Conservation (phyloP, 495 filamentous ascomycete genomes). For the Sporormia fimetaria region DNA sequence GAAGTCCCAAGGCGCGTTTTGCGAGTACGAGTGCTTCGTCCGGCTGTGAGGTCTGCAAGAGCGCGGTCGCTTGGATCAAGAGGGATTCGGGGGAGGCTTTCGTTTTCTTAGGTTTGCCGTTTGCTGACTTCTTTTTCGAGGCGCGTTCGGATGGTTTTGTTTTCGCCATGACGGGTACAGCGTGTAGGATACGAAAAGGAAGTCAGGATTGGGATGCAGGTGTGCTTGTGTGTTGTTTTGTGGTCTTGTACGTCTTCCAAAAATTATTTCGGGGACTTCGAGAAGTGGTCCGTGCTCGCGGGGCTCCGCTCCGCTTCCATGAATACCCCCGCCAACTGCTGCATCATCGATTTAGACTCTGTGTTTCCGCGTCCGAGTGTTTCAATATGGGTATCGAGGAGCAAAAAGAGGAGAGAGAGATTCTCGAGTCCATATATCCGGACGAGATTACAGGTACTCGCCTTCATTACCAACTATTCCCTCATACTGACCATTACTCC, state of each 20-base stretch:
- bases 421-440: constrained; percentile 94
- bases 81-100: constrained; percentile 33
- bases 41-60: constrained; percentile 59
- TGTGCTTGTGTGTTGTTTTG: not conserved
- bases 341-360: not conserved
- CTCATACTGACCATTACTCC: not conserved
- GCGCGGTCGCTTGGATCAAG: constrained; percentile 55
- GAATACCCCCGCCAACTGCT: constrained; percentile 9
- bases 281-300: constrained; percentile 10
- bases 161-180: constrained; percentile 28
- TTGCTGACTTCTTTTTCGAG: constrained; percentile 16
- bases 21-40: constrained; percentile 57
- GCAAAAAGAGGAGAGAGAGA: constrained; percentile 89
- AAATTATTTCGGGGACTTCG: not conserved
- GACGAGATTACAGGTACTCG: constrained; percentile 89
- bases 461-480: constrained; percentile 2
- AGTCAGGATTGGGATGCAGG: not conserved
- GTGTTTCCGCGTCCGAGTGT: not conserved
- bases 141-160: constrained; percentile 25
- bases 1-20: constrained; percentile 46
- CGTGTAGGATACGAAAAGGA: not conserved
- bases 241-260: not conserved
- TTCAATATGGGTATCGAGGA: constrained; percentile 78
- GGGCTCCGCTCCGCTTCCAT: not conserved
- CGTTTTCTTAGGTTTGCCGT: constrained; percentile 17